phyloP scores from a whole-genome alignment of 441 rosid genomes.

The Lepidium campestre region DNA sequence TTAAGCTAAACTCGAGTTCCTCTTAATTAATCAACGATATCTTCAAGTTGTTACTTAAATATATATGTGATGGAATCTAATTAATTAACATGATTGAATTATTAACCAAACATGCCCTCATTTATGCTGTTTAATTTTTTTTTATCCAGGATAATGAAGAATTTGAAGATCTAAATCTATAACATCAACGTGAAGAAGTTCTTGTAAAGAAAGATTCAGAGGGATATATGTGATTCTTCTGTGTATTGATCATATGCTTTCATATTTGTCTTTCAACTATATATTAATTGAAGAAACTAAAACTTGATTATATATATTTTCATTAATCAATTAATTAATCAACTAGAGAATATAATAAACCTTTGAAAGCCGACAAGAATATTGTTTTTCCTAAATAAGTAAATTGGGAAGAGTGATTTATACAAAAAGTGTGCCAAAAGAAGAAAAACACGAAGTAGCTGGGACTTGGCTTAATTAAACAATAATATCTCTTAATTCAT shows the following conservation, averaged over 20 bases:
- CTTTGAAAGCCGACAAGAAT: slow-evolving; percentile 19
- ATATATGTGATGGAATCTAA: slow-evolving; percentile 26
- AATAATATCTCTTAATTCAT: neutral
- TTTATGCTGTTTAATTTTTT: neutral
- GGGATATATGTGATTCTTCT: slow-evolving; percentile 7
- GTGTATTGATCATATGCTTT: slow-evolving; percentile 3
- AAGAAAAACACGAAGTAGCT: neutral
- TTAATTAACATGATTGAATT: slow-evolving; percentile 17
- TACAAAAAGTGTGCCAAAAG: slow-evolving; percentile 16
- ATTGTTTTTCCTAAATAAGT: slow-evolving; percentile 12
- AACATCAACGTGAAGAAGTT: neutral
- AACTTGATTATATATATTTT: neutral
- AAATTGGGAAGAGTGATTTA: slow-evolving; percentile 24
- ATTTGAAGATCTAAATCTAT: slow-evolving; percentile 37
- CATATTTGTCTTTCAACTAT: neutral
- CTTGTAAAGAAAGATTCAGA: neutral
- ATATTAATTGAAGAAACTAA: neutral
- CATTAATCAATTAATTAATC: neutral
- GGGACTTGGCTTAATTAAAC: slow-evolving; percentile 3
- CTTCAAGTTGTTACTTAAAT: slow-evolving; percentile 20
- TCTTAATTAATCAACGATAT: slow-evolving; percentile 18
- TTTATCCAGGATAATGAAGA: slow-evolving; percentile 58
- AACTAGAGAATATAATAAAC: slow-evolving; percentile 13
- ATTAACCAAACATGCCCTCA: neutral
- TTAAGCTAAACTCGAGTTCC: slow-evolving; percentile 14